A percentile compares a stretch with the other conserved stretches of the same genome.
These are phyloP conservation scores for Linnemannia hyalina DNA, from an alignment of 192 early-diverging fungal genomes.

Conservation along the genomic window DNA sequence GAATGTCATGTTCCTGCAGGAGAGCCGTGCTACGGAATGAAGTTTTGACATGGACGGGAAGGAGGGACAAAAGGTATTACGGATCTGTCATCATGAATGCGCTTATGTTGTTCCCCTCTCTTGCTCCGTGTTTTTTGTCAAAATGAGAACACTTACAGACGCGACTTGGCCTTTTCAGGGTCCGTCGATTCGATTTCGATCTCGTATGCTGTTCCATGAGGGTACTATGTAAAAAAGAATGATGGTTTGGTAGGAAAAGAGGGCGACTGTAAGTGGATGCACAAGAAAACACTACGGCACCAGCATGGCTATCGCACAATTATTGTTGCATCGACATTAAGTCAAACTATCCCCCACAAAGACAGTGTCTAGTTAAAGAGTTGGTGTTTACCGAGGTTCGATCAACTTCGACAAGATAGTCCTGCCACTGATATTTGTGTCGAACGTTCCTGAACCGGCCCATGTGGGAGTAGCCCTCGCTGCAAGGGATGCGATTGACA, in stretches of 20 bases:
- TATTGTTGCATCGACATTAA: background rate
- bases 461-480: slow-evolving; percentile 38
- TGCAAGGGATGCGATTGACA: slow-evolving; percentile 37
- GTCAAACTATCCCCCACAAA: background rate
- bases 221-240: slow-evolving; percentile 23
- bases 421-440: slow-evolving; percentile 44
- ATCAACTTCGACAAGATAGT: slow-evolving; percentile 41
- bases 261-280: background rate
- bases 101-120: background rate
- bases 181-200: slow-evolving; percentile 45
- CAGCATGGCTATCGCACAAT: background rate
- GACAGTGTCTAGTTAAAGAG: background rate
- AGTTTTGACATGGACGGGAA: too few species aligned
- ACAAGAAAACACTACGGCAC: too few species aligned
- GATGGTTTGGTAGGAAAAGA: too few species aligned
- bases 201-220: slow-evolving; percentile 45
- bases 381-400: slow-evolving; percentile 31
- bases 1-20: slow-evolving; percentile 30
- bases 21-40: slow-evolving; percentile 17
- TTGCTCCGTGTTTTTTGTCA: background rate
- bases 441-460: slow-evolving; percentile 49
- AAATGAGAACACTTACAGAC: slow-evolving; percentile 14
- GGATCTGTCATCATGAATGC: background rate
- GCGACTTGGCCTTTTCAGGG: slow-evolving; percentile 38
- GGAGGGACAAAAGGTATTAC: background rate